Base-by-base conservation (phyloP, 2,329 filamentous ascomycete genomes). In the Arthrobotrys megalospora region DNA sequence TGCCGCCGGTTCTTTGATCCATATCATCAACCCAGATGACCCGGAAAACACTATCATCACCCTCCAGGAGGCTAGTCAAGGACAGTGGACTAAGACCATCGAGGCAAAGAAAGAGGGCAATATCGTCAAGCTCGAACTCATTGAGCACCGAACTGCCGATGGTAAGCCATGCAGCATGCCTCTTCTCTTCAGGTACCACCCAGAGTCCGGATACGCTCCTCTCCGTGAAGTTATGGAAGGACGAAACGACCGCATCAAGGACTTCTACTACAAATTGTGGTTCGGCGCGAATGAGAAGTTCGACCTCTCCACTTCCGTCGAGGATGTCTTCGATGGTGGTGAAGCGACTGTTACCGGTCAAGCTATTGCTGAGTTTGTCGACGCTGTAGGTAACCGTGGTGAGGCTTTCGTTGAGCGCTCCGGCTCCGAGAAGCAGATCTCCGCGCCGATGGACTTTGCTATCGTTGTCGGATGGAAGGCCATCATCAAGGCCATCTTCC, bases 391-490 rank as follows among this genome's bases (percentile, higher is more conserved):
- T 80, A 99, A 99, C 86, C 97, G 93, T 12, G 95, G 95, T 43
- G 96, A 99, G 84, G 94, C 96, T 6, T 99, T 99, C 81, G 95
- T 99, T 66, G 95, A 98, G 83, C 90, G 95, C 58, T 95, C 94
- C 52, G 95, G 94, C 81, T 41, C 73, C 11, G 73, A 77, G 32
- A 98, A 98, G 87, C 91, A 93, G 80, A 93, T 97, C 80, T 95
- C 92, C 82, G 96, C 96, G 6, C 96, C 96, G 36, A 99, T 99
- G 96, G 96, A 99, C 85, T 99, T 97, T 83, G 94, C 94, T 81
- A 97, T 97, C 81, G 94, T 97, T n/a, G 92, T 96, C 63, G 94
- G 94, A 80, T 97, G 94, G 94, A 98, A 99, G 87, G 96, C 96
- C 50, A 99, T 99, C 83, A 99, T 94, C 10, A 98, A 98, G 88